Base-by-base conservation (phyloP, 176 grass and related monocot species). In the Paspalum notatum region DNA sequence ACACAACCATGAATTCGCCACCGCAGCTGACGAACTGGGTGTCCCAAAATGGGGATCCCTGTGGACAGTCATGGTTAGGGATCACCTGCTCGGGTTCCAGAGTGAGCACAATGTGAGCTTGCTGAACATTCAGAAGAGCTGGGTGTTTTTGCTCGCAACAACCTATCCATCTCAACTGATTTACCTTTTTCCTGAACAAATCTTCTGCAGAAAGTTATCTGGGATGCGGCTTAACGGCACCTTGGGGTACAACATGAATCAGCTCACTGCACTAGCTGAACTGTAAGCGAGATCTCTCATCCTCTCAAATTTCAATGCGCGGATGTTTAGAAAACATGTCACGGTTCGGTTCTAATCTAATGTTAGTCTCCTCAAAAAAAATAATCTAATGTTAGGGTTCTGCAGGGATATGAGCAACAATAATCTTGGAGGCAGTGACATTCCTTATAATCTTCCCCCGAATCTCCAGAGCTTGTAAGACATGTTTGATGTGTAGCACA, bases 381-480 rank as follows among this genome's bases (percentile, higher is more conserved):
- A n/a, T n/a, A n/a, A n/a, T n/a, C n/a, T 82, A 56, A 46, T 63
- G 84, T 87, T 42, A 84, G 55, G 60, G 86, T 83, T 63, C 52
- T 90, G 88, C 86, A 98, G 92, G 9, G 90, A 98, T 77, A 72
- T 88, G 67, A 95, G 88, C 84, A 95, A 90, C 39, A 98, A 98
- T 70, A 85, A 91, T 80, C 90, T 98, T 79, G 96, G 96, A 55
- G 84, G 71, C 22, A 85, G 72, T 62, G 88, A 84, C 55, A 91
- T 98, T 81, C 90, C 92, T 48, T 98, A 98, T 82, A 83, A 89
- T 83, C 90, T 98, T 74, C 96, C 96, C 48, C 92, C 92, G 56
- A 98, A 93, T 84, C 90, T 98, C 12, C 66, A 90, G 74, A 93
- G 42, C 54, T 22, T 98, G 96, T 98, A 76, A 95, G 88, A 69